Evolutionary conservation across 495 filamentous ascomycete species (phyloP).

Genomic region (Pyronema domesticum): DNA sequence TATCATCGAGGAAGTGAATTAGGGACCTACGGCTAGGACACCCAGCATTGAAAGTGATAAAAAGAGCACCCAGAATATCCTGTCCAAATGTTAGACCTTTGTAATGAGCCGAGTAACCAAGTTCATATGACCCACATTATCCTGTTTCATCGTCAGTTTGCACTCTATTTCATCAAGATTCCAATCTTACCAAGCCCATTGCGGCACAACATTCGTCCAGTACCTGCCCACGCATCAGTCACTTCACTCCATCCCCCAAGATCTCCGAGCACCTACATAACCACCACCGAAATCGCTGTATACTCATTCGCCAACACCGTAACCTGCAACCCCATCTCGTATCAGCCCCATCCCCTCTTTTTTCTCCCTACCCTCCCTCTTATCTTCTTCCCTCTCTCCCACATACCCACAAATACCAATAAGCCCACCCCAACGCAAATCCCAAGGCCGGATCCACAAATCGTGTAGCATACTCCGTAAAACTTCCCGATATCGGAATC

Average conservation of each 20-base stretch:
- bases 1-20: no score
- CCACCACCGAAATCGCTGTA: conserved; percentile 31
- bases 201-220: conserved; percentile 19
- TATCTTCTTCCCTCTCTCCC: no score
- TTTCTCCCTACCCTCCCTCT: no score
- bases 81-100: conserved; percentile 23
- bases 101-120: no score
- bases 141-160: no score
- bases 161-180: no score
- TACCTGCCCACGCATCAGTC: no score
- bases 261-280: conserved; percentile 12
- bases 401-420: conserved; percentile 36
- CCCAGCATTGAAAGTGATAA: conserved; percentile 27
- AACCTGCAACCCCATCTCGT: conserved; percentile 10
- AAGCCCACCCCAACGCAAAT: conserved; percentile 39
- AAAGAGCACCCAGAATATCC: conserved; percentile 45
- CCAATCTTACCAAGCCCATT: conserved; percentile 28
- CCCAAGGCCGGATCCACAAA: conserved; percentile 37
- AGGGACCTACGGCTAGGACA: conserved; percentile 17
- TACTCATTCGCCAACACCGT: conserved; percentile 37
- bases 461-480: conserved; percentile 39
- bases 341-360: no score
- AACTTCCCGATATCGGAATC: conserved; percentile 37
- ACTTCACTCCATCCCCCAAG: no score
- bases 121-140: no score